Percentiles rank a stretch among this genome's conserved stretches.
Conservation (phyloP, 495 filamentous ascomycete species). For the Talaromyces trachyspermus region DNA sequence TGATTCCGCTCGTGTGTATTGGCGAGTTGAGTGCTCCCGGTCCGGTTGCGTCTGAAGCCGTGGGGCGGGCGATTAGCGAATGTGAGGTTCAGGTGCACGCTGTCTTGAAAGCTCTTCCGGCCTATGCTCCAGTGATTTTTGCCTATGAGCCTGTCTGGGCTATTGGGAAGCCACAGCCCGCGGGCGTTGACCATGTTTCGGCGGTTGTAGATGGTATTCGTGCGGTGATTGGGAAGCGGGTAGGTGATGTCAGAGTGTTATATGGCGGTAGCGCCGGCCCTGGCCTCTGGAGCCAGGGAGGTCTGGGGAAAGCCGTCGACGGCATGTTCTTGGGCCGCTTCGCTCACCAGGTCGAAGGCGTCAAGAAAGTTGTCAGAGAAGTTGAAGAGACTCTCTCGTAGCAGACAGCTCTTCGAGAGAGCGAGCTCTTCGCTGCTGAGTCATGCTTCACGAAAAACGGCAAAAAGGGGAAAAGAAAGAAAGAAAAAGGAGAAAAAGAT, state of each 20-base stretch:
- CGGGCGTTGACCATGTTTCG: conserved; percentile 61
- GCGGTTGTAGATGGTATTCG: conserved; percentile 59
- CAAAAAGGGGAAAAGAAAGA: background rate
- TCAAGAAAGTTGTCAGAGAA: conserved; percentile 61
- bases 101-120: conserved; percentile 50
- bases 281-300: conserved; percentile 55
- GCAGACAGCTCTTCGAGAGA: too few relatives aligned
- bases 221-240: conserved; percentile 29
- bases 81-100: conserved; percentile 55
- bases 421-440: too few relatives aligned
- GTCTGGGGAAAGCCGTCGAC: conserved; percentile 61
- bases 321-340: conserved; percentile 79
- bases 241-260: conserved; percentile 54
- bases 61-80: conserved; percentile 54
- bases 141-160: conserved; percentile 91
- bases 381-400: conserved; percentile 42
- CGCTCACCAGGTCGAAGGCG: conserved; percentile 63
- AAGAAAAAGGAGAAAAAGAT: background rate
- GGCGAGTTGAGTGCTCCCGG: conserved; percentile 54
- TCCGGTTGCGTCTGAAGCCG: conserved; percentile 40
- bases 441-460: too few relatives aligned
- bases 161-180: conserved; percentile 69
- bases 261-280: conserved; percentile 79
- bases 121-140: conserved; percentile 60
- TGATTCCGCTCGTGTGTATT: conserved; percentile 74